These are phyloP conservation scores for Diplocarpon mali DNA, from an alignment of 2,329 filamentous ascomycete genomes.

Conservation along the genomic window DNA sequence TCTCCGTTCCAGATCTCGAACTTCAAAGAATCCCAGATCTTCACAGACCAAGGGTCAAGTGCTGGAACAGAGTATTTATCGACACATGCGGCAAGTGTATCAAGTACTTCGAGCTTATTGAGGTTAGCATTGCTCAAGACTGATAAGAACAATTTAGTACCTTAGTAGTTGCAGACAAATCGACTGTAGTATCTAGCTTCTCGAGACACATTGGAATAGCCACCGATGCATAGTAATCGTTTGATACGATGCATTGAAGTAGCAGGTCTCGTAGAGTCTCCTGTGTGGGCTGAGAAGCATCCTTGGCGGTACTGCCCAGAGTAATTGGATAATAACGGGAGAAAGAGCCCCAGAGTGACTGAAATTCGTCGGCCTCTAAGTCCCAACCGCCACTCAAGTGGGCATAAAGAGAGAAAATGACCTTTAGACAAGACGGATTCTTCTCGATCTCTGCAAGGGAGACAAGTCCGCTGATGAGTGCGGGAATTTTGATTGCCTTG, in stretches of 20 bases:
- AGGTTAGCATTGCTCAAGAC: conserved; percentile 9
- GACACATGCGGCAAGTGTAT: conserved; percentile 15
- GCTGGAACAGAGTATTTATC: conserved; percentile 13
- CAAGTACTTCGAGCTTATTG: conserved; percentile 21
- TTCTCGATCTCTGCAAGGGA: conserved; percentile 22
- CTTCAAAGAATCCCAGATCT: conserved; percentile 27
- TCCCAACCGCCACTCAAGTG: conserved; percentile 17
- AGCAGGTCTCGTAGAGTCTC: conserved; percentile 18
- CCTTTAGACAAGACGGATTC: conserved; percentile 18
- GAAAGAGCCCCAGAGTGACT: conserved; percentile 21
- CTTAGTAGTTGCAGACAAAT: conserved; percentile 23
- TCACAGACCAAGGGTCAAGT: conserved; percentile 13
- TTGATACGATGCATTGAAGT: conserved; percentile 21
- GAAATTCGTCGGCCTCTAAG: conserved; percentile 5
- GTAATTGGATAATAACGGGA: conserved; percentile 25
- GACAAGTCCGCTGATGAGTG: conserved; percentile 18
- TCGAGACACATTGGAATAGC: conserved; percentile 19
- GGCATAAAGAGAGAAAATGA: conserved; percentile 20
- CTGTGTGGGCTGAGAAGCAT: conserved; percentile 11
- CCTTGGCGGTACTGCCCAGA: conserved; percentile 9
- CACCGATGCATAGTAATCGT: conserved; percentile 17
- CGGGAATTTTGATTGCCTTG: conserved; percentile 9
- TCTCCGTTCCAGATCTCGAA: conserved; percentile 27
- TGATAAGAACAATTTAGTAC: conserved; percentile 7
- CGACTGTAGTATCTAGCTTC: conserved; percentile 17